Evolutionary conservation across 208 protist genomes (phyloP).

Genomic region (Herpetomonas muscarum): DNA sequence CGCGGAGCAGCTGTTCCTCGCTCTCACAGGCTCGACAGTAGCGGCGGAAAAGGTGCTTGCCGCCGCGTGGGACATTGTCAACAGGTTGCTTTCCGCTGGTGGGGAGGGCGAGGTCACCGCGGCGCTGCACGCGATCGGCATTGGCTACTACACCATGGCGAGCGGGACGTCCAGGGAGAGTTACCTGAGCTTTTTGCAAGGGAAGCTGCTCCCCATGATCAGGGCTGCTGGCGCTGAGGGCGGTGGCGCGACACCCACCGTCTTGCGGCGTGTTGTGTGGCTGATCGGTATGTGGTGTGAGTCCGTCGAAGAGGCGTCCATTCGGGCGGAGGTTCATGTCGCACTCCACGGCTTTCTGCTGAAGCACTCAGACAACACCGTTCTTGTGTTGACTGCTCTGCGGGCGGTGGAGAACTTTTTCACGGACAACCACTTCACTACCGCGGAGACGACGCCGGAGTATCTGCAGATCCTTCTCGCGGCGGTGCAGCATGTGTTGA

Average conservation of each 20-base stretch:
- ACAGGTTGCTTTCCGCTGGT: constrained; percentile 40
- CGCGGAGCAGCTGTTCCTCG: constrained; percentile 72
- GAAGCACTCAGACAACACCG: constrained; percentile 16
- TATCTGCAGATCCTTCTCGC: constrained; percentile 39
- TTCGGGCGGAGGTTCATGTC: constrained; percentile 42
- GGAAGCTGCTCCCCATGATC: constrained; percentile 62
- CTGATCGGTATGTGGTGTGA: constrained; percentile 87
- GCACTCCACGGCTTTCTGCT: constrained; percentile 49
- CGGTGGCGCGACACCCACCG: constrained; percentile 13
- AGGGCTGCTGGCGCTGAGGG: constrained; percentile 3
- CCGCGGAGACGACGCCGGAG: constrained; percentile 38
- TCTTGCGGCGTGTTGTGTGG: constrained; percentile 79
- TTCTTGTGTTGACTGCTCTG: constrained; percentile 53
- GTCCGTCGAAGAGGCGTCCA: constrained; percentile 24
- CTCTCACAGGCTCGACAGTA: constrained; percentile 56
- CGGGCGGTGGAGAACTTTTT: constrained; percentile 63
- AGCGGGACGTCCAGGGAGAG: constrained; percentile 4
- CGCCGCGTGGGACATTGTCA: constrained; percentile 48
- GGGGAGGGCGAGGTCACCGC: constrained; percentile 41
- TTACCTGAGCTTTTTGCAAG: constrained; percentile 57
- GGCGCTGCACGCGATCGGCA: constrained; percentile 77
- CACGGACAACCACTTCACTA: constrained; percentile 47
- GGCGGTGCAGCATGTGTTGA: constrained; percentile 44
- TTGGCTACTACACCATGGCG: constrained; percentile 83
- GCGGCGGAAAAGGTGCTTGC: constrained; percentile 19